A percentile compares a stretch with the other conserved stretches of the same genome.
Conservation (phyloP, 108 stramenopile genomes). For the Nitzschia palea region DNA sequence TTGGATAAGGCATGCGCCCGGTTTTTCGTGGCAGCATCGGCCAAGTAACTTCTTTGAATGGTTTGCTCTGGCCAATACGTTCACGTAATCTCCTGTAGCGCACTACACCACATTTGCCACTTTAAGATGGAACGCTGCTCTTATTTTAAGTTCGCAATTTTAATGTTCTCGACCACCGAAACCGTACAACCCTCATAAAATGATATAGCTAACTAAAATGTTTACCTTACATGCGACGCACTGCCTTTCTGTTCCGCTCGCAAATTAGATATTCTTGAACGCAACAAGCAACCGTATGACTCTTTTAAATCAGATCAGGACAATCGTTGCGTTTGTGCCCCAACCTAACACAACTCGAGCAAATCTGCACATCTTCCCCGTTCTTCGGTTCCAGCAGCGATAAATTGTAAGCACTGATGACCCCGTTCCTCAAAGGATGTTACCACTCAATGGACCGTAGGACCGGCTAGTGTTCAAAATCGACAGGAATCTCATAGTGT, state of each 20-base stretch:
- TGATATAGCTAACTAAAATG: too few relatives aligned
- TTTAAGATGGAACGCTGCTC: too few relatives aligned
- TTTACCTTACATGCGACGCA: too few relatives aligned
- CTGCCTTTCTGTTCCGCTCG: too few relatives aligned
- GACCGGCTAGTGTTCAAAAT: constrained; percentile 55
- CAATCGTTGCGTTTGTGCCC: constrained; percentile 52
- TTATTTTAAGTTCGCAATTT: too few relatives aligned
- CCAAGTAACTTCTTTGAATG: constrained; percentile 67
- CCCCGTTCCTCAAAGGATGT: constrained; percentile 73
- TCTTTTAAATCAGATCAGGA: constrained; percentile 34
- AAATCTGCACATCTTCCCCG: constrained; percentile 27
- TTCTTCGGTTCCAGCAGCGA: background rate
- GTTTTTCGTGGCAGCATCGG: constrained; percentile 40
- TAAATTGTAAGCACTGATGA: constrained; percentile 58
- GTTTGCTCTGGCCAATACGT: constrained; percentile 40
- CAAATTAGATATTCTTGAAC: too few relatives aligned
- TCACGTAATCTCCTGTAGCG: too few relatives aligned
- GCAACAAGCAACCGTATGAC: too few relatives aligned
- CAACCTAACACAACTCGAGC: constrained; percentile 35
- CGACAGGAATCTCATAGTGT: constrained; percentile 51
- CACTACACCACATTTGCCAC: too few relatives aligned
- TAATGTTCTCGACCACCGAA: too few relatives aligned
- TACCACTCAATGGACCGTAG: constrained; percentile 67
- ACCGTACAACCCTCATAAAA: too few relatives aligned
- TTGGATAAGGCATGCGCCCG: constrained; percentile 41